Evolutionary conservation across 2,329 filamentous ascomycete species (phyloP), one percentile per base, ranked within the genome.

Genomic region (Balansia obtecta): DNA sequence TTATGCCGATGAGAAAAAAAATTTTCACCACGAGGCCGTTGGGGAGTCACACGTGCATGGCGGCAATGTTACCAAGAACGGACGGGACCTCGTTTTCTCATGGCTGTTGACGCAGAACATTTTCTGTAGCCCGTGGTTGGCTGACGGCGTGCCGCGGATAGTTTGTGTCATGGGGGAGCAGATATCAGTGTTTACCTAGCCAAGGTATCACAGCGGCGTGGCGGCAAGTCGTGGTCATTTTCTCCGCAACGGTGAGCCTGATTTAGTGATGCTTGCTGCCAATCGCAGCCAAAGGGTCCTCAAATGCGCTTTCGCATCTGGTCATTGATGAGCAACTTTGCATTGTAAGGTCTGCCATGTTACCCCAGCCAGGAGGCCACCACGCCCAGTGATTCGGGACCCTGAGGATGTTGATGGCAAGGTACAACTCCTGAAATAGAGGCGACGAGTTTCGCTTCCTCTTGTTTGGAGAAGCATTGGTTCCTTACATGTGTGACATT

Each of bases 401-500:
- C 46, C 20, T 5, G 13, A 13, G n/a, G 2, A 30, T 30, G 15
- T 4, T 15, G n/a, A 11, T 15, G 34, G 12, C 9, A 27, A 27
- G 40, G 27, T 33, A 15, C 30, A 33, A 27, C 13, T 39, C n/a
- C 27, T 50, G 39, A 34, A 42, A 22, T 46, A 18, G 46, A 30
- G 37, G 40, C 33, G 32, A 45, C 41, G 33, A 52, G 33, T n/a
- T 22, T 40, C 33, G 18, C 44, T 22, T 48, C 45, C 48, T 45
- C 47, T 41, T 39, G 41, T 46, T 18, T 40, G 15, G 22, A 45
- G 22, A 16, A 39, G 43, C 46, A 43, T 51, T 27, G 30, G 54
- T 53, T 55, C 50, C 52, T 55, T 41, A 27, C 53, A 53, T 56
- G 54, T 52, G 53, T 54, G 50, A 54, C 51, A 51, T 54, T 2